phyloP scores from a whole-genome alignment of 1,284 basidiomycete species.

The Veloboletus limbatus region DNA sequence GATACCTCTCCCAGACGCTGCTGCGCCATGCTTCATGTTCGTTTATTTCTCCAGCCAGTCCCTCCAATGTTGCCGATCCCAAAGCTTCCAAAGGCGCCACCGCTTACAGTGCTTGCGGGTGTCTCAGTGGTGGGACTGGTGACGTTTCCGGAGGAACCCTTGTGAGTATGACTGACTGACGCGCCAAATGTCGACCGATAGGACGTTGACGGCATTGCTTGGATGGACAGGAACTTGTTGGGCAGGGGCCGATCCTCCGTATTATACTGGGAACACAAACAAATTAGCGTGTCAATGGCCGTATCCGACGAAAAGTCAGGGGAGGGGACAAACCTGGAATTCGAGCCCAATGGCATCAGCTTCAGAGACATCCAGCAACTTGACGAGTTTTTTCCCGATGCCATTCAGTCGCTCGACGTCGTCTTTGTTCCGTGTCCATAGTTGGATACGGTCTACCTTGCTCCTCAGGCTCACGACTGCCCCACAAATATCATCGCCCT shows the following conservation, averaged over 20 bases:
- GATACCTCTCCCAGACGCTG: background rate
- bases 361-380: slow-evolving; percentile 77
- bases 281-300: slow-evolving; percentile 1
- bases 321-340: slow-evolving; percentile 64
- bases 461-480: slow-evolving; percentile 86
- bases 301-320: slow-evolving; percentile 1
- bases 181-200: slow-evolving; percentile 59
- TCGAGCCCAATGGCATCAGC: slow-evolving; percentile 80
- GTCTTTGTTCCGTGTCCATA: slow-evolving; percentile 83
- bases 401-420: slow-evolving; percentile 81
- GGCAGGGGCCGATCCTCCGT: slow-evolving; percentile 75
- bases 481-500: slow-evolving; percentile 83
- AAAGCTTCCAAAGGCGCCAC: slow-evolving; percentile 50
- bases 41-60: slow-evolving; percentile 27
- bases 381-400: slow-evolving; percentile 80
- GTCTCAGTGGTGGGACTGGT: slow-evolving; percentile 28
- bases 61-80: slow-evolving; percentile 43
- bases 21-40: slow-evolving; percentile 16
- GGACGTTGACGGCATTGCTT: slow-evolving; percentile 59
- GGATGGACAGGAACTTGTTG: slow-evolving; percentile 79
- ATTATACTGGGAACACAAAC: slow-evolving; percentile 54
- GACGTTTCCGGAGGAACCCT: slow-evolving; percentile 19
- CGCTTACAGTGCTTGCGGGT: slow-evolving; percentile 15
- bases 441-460: slow-evolving; percentile 86
- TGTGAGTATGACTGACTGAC: slow-evolving; percentile 21